These are phyloP conservation scores for Penicillium paneum DNA, from an alignment of 2,329 filamentous ascomycete genomes.

Conservation along the genomic window DNA sequence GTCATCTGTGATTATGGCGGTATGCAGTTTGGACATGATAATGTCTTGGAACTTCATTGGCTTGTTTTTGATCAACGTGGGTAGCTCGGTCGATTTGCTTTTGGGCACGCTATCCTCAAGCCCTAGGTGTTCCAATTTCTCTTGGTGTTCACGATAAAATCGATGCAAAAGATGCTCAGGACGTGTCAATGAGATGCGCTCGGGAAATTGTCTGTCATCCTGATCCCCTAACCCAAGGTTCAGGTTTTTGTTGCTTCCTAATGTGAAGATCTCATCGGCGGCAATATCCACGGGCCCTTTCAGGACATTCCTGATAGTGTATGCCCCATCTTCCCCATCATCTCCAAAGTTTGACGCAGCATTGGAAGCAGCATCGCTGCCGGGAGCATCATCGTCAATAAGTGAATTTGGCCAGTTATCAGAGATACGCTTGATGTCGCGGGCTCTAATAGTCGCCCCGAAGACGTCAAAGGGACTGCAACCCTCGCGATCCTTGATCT, in stretches of 20 bases:
- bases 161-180: constrained; percentile 72
- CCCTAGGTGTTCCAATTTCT: constrained; percentile 34
- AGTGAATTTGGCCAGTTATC: constrained; percentile 38
- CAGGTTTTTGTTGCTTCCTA: constrained; percentile 94
- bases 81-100: constrained; percentile 56
- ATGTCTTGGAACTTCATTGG: constrained; percentile 77
- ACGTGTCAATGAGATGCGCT: constrained; percentile 72
- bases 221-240: constrained; percentile 92
- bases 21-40: constrained; percentile 86
- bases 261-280: constrained; percentile 86
- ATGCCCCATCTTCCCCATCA: constrained; percentile 50
- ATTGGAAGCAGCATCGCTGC: constrained; percentile 30
- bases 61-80: constrained; percentile 66
- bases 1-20: constrained; percentile 81
- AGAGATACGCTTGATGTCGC: constrained; percentile 54
- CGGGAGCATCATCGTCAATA: constrained; percentile 42
- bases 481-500: constrained; percentile 92
- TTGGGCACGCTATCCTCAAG: constrained; percentile 27
- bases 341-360: constrained; percentile 38
- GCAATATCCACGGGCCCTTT: constrained; percentile 43
- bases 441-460: constrained; percentile 76
- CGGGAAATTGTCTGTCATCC: constrained; percentile 89
- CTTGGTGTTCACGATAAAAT: constrained; percentile 67
- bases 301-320: constrained; percentile 26
- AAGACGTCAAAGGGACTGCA: constrained; percentile 94